Evolutionary conservation across 2,329 filamentous ascomycete species (phyloP).

Genomic region (Neoscytalidium dimidiatum): DNA sequence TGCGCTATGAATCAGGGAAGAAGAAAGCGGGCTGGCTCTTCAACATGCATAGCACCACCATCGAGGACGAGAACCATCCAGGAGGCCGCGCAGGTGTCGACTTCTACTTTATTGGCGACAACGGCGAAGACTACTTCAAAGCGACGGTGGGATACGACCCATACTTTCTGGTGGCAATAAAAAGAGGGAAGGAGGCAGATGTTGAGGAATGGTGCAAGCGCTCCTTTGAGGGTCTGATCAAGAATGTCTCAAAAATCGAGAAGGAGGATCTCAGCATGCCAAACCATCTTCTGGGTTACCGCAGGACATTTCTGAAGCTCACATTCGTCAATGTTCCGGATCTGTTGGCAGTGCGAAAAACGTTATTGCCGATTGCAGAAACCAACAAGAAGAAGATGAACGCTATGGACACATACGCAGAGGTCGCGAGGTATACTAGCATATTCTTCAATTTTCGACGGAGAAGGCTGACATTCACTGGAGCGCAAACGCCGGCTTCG

Average conservation of each 20-base stretch:
- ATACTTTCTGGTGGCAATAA: constrained; percentile 91
- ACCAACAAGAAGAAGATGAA: constrained; percentile 96
- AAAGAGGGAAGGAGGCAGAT: constrained; percentile 83
- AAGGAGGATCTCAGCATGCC: constrained; percentile 95
- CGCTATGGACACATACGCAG: constrained; percentile 97
- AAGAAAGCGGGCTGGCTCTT: constrained; percentile 90
- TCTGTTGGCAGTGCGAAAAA: constrained; percentile 78
- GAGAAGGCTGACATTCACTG: not conserved
- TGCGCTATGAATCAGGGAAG: constrained; percentile 84
- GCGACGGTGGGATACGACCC: constrained; percentile 95
- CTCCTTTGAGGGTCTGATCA: constrained; percentile 79
- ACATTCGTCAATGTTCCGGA: constrained; percentile 86
- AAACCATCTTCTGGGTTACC: constrained; percentile 91
- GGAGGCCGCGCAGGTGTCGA: constrained; percentile 89
- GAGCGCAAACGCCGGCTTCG: constrained; percentile 78
- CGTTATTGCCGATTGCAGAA: constrained; percentile 87
- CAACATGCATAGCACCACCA: constrained; percentile 86
- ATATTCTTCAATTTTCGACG: constrained; percentile 24
- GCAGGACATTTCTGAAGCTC: constrained; percentile 83
- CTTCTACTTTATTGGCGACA: constrained; percentile 83
- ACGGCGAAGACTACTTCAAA: constrained; percentile 86
- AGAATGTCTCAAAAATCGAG: constrained; percentile 73
- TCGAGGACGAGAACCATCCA: constrained; percentile 80
- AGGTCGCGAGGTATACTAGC: constrained; percentile 76
- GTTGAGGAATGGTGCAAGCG: constrained; percentile 92